Conservation (phyloP, 768 basidiomycete genomes). For the Candolleomyces aberdarensis region DNA sequence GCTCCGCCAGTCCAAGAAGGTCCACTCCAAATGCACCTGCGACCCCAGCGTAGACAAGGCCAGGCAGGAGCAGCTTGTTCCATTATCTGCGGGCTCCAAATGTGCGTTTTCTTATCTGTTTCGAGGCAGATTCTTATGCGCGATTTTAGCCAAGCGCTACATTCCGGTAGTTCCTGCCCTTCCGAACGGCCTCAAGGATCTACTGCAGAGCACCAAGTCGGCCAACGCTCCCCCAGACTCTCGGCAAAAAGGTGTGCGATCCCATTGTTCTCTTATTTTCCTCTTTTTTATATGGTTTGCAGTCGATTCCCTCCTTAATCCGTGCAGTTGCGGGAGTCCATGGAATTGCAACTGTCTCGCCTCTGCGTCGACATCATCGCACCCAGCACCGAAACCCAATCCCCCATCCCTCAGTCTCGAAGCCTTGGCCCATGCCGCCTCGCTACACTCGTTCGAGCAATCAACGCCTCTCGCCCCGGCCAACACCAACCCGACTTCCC, state of each 20-base stretch:
- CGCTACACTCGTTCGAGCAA: slow-evolving; percentile 24
- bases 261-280: slow-evolving; percentile 1
- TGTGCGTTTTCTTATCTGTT: slow-evolving; percentile 25
- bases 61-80: slow-evolving; percentile 27
- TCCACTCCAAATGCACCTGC: slow-evolving; percentile 84
- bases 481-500: not conserved
- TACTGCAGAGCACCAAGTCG: slow-evolving; percentile 20
- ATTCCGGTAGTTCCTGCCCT: slow-evolving; percentile 69
- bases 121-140: not conserved
- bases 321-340: slow-evolving; percentile 56
- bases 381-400: slow-evolving; percentile 8
- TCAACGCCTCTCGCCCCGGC: slow-evolving; percentile 11
- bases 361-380: slow-evolving; percentile 8
- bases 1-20: slow-evolving; percentile 71
- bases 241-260: slow-evolving; percentile 46
- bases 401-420: slow-evolving; percentile 17
- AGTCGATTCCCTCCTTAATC: slow-evolving; percentile 65
- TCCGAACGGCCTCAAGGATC: slow-evolving; percentile 71
- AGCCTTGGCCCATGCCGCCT: slow-evolving; percentile 38
- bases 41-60: slow-evolving; percentile 36
- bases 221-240: slow-evolving; percentile 33
- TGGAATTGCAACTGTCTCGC: slow-evolving; percentile 52
- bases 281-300: slow-evolving; percentile 6
- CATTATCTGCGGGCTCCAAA: slow-evolving; percentile 37
- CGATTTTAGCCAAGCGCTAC: slow-evolving; percentile 55